Base-by-base conservation (phyloP, 352 stramenopile species). In the Phytopythium montanum region DNA sequence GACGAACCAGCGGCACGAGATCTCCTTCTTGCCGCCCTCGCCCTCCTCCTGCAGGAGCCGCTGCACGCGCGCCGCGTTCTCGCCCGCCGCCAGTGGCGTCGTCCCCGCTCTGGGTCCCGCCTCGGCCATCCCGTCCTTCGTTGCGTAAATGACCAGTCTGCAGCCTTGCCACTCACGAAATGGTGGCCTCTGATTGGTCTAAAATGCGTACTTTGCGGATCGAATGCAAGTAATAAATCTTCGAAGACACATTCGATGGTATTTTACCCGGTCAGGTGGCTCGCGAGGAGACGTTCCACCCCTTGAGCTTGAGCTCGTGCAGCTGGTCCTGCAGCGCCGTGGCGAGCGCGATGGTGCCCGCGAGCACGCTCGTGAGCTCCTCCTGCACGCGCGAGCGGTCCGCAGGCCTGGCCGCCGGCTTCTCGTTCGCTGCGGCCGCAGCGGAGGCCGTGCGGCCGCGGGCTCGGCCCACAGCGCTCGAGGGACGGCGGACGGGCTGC, bases 251-350 rank as follows among this genome's bases (percentile, higher is more conserved):
- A n/a, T n/a, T n/a, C n/a, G n/a, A n/a, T 38, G 29, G 9, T 34
- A 34, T 34, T 34, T 34, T 4, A n/a, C n/a, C n/a, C n/a, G 29
- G 9, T 38, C 21, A 53, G 3, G 42, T 45, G 18, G 42, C 54
- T 14, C 66, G 66, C 19, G 65, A 69, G 2, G 76, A 68, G 16
- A 89, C 84, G 64, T 89, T 89, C 81, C 81, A 91, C 31, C 77
- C 77, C 48, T 89, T 89, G 60, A 91, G 72, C 73, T 87, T 89
- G 64, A 91, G 77, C 66, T 91, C 81, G 58, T 89, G 75, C 16
- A 91, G 71, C 58, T 91, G 81, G 44, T 89, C 77, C 56, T 91
- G 81, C 5, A 91, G 70, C 38, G 83, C 72, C 54, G 86, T 91
- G 2, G 81, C 81, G 25, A 91, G 65, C 50, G 86, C 77, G 21